Conservation (phyloP, 768 basidiomycete species). For the Cubamyces sp. region DNA sequence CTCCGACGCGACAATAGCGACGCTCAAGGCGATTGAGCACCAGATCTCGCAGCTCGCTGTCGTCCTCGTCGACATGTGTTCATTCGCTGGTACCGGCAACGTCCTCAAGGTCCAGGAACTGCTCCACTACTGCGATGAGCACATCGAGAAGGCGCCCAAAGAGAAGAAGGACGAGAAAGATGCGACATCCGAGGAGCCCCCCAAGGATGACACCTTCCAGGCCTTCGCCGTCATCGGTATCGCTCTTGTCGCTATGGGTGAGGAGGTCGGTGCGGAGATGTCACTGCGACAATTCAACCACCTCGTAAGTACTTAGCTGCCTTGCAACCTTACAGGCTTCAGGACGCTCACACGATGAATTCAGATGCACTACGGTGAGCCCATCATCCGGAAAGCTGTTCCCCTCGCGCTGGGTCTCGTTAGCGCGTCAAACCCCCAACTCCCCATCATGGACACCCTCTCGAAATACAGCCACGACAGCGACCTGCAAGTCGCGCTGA, state of each 20-base stretch:
- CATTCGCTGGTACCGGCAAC: conserved; percentile 94
- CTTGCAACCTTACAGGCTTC: conserved; percentile 22
- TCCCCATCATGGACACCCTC: conserved; percentile 92
- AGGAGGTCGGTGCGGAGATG: conserved; percentile 98
- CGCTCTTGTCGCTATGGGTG: conserved; percentile 95
- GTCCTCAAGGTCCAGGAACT: conserved; percentile 91
- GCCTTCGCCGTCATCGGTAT: conserved; percentile 93
- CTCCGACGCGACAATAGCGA: conserved; percentile 92
- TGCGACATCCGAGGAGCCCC: conserved; percentile 49
- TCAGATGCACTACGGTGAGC: conserved; percentile 99
- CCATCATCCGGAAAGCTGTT: conserved; percentile 86
- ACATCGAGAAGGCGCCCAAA: conserved; percentile 59
- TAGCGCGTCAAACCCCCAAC: conserved; percentile 93
- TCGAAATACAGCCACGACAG: conserved; percentile 99
- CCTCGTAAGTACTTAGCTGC: conserved; percentile 58
- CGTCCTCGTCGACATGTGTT: conserved; percentile 90
- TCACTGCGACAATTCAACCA: conserved; percentile 97
- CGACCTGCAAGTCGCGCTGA: conserved; percentile 94
- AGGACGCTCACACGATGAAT: neutral
- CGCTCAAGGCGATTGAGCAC: conserved; percentile 91
- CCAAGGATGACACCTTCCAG: conserved; percentile 79
- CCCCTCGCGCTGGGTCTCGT: conserved; percentile 95
- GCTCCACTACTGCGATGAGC: conserved; percentile 93
- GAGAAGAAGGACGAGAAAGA: conserved; percentile 48
- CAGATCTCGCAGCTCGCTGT: conserved; percentile 90